Percentiles rank a stretch among this genome's conserved stretches.
Evolutionary conservation across 140 eudicot species (phyloP).

Genomic region (Ambrosia hybrid): DNA sequence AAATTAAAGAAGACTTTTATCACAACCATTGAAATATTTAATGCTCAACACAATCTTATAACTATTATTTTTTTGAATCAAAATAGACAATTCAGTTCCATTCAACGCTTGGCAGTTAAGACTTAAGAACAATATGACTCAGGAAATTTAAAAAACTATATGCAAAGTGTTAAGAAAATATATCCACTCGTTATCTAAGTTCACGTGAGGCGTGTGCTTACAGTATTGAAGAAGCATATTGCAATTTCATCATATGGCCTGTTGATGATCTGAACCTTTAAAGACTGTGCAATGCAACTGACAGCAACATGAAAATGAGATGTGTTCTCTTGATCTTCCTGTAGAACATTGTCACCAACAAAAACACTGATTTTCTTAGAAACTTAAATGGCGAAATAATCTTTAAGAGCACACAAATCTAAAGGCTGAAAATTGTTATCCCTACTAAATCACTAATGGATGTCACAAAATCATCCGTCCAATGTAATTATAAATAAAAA

Average conservation of each 20-base stretch:
- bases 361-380: conserved; percentile 12
- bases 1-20: no score
- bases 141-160: background rate
- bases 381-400: background rate
- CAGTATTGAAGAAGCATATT: conserved; percentile 95
- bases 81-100: background rate
- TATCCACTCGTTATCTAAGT: background rate
- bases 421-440: background rate
- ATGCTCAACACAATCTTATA: no score
- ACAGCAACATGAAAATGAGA: conserved; percentile 79
- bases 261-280: conserved; percentile 86
- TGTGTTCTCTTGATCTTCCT: conserved; percentile 62
- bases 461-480: background rate
- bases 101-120: background rate
- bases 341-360: conserved; percentile 23
- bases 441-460: background rate
- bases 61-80: no score
- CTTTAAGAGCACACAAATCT: background rate
- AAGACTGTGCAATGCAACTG: conserved; percentile 61
- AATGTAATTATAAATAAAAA: conserved; percentile 1
- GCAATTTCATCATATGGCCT: conserved; percentile 92
- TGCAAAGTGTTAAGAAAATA: background rate
- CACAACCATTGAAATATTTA: no score
- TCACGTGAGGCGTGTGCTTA: conserved; percentile 37
- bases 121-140: conserved; percentile 1